Evolutionary conservation across 345 rosid genomes (phyloP), one percentile per base, ranked within the genome.

Genomic region (Mallotus nudiflorus): DNA sequence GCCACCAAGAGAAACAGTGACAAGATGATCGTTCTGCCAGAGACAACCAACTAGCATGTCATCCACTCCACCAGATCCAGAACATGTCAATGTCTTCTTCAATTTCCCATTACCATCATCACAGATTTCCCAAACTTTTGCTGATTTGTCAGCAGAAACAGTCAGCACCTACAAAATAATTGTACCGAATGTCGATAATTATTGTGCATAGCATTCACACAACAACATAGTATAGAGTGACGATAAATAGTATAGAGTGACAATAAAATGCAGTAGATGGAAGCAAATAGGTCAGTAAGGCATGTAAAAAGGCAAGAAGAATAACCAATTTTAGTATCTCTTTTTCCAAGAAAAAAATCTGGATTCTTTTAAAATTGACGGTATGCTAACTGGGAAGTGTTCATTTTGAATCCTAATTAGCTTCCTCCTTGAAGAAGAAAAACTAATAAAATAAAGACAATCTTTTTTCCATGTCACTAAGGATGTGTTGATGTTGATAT

Each of bases 1-100:
- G 19, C 97, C 97, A 64, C 98, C 97, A 28, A 94, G 97, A 72
- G 98, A 94, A 75, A 94, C 89, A 13, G 89, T 86, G 77, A 94
- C 96, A 61, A 90, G 85, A 81, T 91, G 85, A 77, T 87, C 86
- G 74, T 90, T 88, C 78, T 85, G 95, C 97, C 98, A 94, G 52
- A 91, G 91, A 77, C 98, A 90, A 69, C 98, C 95, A 27, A 94
- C 96, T 51, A 94, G 84, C 98, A 94, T 94, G 73, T 90, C 98
- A 54, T 94, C 93, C 59, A 94, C 84, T 71, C 96, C 97, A 19
- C 96, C 96, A 3, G 87, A 79, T 67, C 89, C 89, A 56, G 89
- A 54, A 80, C 83, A 83, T 53, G 77, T 74, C 84, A 91, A 75
- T 18, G 97, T 91, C 72, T 86, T 94, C 78, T 67, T 80, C 80